Evolutionary conservation across 2,329 filamentous ascomycete species (phyloP).

Genomic region (Fusarium falciforme): DNA sequence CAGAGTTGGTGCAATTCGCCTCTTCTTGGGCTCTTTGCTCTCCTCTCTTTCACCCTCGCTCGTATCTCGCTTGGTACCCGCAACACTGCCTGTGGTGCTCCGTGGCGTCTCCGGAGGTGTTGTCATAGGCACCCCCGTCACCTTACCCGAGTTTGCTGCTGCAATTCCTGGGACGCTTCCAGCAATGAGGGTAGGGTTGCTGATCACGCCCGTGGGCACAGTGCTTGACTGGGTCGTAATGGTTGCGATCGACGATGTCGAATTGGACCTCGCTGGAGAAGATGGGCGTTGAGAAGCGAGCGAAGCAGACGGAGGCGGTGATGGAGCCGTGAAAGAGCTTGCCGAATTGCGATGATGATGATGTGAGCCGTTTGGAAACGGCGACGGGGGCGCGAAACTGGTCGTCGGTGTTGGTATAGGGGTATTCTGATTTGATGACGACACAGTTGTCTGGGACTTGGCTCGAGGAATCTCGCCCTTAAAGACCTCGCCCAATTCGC

Average conservation of each 20-base stretch:
- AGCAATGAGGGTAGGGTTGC: constrained; percentile 82
- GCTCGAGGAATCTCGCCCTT: constrained; percentile 71
- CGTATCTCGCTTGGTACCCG: constrained; percentile 67
- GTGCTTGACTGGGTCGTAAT: constrained; percentile 73
- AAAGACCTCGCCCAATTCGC: constrained; percentile 87
- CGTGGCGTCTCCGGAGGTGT: constrained; percentile 92
- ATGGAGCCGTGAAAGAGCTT: constrained; percentile 68
- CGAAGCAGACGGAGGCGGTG: constrained; percentile 65
- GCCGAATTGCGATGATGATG: constrained; percentile 69
- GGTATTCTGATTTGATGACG: constrained; percentile 71
- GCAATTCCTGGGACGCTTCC: constrained; percentile 82
- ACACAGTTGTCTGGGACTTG: constrained; percentile 57
- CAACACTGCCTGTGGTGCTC: constrained; percentile 45
- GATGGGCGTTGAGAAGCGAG: constrained; percentile 74
- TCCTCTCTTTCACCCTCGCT: constrained; percentile 67
- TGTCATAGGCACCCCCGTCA: constrained; percentile 76
- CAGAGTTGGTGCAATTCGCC: constrained; percentile 76
- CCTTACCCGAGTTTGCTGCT: constrained; percentile 75
- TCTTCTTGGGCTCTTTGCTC: constrained; percentile 70
- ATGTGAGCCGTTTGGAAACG: constrained; percentile 59
- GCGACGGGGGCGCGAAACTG: constrained; percentile 70
- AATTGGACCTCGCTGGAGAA: constrained; percentile 87
- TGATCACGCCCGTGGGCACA: constrained; percentile 67
- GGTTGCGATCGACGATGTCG: constrained; percentile 82
- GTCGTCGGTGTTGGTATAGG: constrained; percentile 78